These are phyloP conservation scores for Xylariaceae sp. DNA, from an alignment of 2,329 filamentous ascomycete species.

Conservation along the genomic window DNA sequence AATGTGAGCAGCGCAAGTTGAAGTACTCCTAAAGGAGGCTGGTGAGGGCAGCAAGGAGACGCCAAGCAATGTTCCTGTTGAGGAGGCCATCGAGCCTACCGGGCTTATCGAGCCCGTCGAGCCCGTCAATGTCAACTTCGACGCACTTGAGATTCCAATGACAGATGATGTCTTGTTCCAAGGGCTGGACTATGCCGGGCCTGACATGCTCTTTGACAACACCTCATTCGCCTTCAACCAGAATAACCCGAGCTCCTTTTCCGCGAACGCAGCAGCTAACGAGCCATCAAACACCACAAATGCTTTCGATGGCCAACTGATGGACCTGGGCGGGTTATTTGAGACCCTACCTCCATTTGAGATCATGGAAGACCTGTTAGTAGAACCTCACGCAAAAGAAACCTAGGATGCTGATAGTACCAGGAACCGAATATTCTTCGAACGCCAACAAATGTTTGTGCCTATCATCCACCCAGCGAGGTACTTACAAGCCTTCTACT, in stretches of 20 bases:
- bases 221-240: slow-evolving; percentile 13
- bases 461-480: slow-evolving; percentile 76
- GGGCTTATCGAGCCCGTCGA: too few species aligned
- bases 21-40: slow-evolving; percentile 69
- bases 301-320: slow-evolving; percentile 49
- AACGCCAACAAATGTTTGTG: slow-evolving; percentile 64
- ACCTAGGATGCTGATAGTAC: slow-evolving; percentile 8
- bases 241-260: slow-evolving; percentile 10
- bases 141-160: slow-evolving; percentile 13
- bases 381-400: slow-evolving; percentile 3
- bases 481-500: slow-evolving; percentile 71
- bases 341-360: slow-evolving; percentile 76
- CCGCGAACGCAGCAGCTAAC: slow-evolving; percentile 10
- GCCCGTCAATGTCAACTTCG: slow-evolving; percentile 5
- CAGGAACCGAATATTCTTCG: slow-evolving; percentile 73
- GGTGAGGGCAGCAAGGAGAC: slow-evolving; percentile 26
- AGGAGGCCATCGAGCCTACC: not conserved
- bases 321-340: slow-evolving; percentile 69
- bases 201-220: slow-evolving; percentile 8
- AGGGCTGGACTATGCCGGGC: slow-evolving; percentile 21
- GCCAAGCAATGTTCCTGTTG: not conserved
- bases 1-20: slow-evolving; percentile 64
- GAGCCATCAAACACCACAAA: slow-evolving; percentile 7
- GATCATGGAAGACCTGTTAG: slow-evolving; percentile 77
- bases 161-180: slow-evolving; percentile 23